Base-by-base conservation (phyloP, 2,329 filamentous ascomycete genomes). In the Coleophoma cylindrospora region DNA sequence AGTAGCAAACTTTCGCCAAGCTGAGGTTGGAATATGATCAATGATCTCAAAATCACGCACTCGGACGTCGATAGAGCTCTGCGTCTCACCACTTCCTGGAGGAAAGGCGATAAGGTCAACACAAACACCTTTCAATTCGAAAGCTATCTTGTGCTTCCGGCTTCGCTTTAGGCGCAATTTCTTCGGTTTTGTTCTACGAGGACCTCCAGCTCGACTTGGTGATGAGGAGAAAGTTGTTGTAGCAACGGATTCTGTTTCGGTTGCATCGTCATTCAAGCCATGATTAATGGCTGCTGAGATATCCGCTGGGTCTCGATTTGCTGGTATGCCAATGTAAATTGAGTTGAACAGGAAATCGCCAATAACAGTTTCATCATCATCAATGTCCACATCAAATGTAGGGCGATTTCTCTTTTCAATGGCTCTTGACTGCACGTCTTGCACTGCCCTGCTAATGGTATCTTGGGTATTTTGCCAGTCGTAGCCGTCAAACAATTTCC, bases 301-400 rank as follows among this genome's bases (percentile, higher is more conserved):
- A 32, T 95, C 89, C 48, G 81, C 81, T 5, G 91, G 90, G 59
- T 97, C 92, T 51, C 86, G 83, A 59, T 91, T 94, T 11, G 88
- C 80, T 0, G 92, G 88, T 15, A 99, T 88, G 13, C 89, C 91
- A 60, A 99, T 96, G 71, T 96, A 99, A 49, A 99, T 96, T 0
- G 94, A 99, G 66, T 99, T 97, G 77, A 99, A 99, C 14, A 99
- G 75, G 59, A 95, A 95, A 65, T 99, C 95, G 6, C 90, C 91
- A 67, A 97, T 95, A 6, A 87, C 88, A 12, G 84, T 89, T 67
- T 91, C 88, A 40, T 91, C 87, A 45, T 95, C 88, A 19, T 86
- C 79, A 21, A 92, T 84, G 34, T 84, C 85, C 48, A 85, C 87
- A 61, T 67, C 80, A 65, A 62, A 74, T 66, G 34, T 71, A 67